Percentiles rank a stretch among this genome's conserved stretches.
These are phyloP conservation scores for Malassezia restricta DNA, from an alignment of 1,284 basidiomycete genomes.

Conservation along the genomic window DNA sequence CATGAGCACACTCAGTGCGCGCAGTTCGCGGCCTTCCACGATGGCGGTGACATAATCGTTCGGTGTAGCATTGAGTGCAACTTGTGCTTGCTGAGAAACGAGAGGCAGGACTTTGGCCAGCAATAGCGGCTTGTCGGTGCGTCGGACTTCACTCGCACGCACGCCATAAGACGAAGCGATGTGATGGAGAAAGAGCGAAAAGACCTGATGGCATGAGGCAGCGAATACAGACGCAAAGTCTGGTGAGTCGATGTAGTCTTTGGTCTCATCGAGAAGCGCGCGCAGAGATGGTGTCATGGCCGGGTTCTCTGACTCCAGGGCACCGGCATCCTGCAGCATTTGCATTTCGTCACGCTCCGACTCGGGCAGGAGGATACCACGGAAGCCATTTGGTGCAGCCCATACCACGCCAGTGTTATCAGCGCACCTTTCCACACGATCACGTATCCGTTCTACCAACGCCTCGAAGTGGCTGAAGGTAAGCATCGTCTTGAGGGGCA, in stretches of 20 bases:
- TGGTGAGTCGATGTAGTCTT: constrained; percentile 55
- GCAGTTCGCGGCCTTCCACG: constrained; percentile 11
- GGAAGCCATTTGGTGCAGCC: constrained; percentile 16
- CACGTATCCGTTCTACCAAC: constrained; percentile 59
- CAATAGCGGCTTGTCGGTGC: constrained; percentile 49
- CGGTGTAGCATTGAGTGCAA: constrained; percentile 60
- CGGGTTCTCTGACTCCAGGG: constrained; percentile 16
- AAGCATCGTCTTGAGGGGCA: constrained; percentile 64
- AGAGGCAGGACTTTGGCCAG: constrained; percentile 66
- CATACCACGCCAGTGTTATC: background rate
- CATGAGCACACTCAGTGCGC: constrained; percentile 15
- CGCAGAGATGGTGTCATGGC: constrained; percentile 51
- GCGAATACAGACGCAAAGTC: constrained; percentile 62
- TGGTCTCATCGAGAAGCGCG: constrained; percentile 59
- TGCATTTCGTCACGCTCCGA: constrained; percentile 24
- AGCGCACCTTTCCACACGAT: constrained; percentile 50
- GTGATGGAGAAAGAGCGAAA: constrained; percentile 52
- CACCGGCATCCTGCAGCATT: constrained; percentile 37
- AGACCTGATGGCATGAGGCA: constrained; percentile 58
- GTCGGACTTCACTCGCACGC: constrained; percentile 49
- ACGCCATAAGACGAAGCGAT: constrained; percentile 48
- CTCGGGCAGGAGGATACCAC: constrained; percentile 45
- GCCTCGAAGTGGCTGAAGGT: constrained; percentile 57
- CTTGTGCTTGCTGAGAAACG: constrained; percentile 61
- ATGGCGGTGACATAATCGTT: constrained; percentile 63